Conservation (phyloP, 2,329 filamentous ascomycete genomes). For the Fusarium sulawesiense region DNA sequence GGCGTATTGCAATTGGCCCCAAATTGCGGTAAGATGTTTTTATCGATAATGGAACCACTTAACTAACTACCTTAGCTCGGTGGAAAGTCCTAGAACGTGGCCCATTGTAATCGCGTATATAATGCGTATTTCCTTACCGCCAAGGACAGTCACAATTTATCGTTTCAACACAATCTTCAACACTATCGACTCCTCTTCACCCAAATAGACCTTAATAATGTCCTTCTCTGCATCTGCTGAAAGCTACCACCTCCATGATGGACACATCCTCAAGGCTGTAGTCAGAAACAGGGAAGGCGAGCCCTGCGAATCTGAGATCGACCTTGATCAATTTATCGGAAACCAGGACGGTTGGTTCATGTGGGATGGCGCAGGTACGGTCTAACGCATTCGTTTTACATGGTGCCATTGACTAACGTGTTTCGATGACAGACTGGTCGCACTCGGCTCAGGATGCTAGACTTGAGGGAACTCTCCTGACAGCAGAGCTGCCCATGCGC, state of each 20-base stretch:
- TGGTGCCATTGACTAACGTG: rapidly evolving
- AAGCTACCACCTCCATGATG: background rate
- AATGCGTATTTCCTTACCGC: background rate
- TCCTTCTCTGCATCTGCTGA: background rate
- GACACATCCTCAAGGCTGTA: background rate
- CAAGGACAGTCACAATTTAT: background rate
- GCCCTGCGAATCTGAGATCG: background rate
- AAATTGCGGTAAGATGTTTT: background rate
- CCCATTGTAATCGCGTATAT: background rate
- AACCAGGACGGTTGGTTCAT: background rate
- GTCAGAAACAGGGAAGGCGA: background rate
- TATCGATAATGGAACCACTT: background rate
- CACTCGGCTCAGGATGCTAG: background rate
- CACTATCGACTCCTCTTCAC: background rate
- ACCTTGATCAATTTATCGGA: background rate
- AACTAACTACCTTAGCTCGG: background rate
- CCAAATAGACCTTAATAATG: rapidly evolving
- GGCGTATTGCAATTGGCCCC: background rate
- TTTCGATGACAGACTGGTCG: background rate
- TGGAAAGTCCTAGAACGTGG: background rate
- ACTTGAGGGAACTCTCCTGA: background rate
- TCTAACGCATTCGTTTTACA: rapidly evolving
- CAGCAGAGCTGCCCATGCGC: background rate
- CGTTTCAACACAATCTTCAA: background rate
- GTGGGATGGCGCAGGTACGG: background rate